Evolutionary conservation across 371 early-diverging fungal genomes (phyloP), one percentile per base, ranked within the genome.

Genomic region (Nematocida ausubeli): DNA sequence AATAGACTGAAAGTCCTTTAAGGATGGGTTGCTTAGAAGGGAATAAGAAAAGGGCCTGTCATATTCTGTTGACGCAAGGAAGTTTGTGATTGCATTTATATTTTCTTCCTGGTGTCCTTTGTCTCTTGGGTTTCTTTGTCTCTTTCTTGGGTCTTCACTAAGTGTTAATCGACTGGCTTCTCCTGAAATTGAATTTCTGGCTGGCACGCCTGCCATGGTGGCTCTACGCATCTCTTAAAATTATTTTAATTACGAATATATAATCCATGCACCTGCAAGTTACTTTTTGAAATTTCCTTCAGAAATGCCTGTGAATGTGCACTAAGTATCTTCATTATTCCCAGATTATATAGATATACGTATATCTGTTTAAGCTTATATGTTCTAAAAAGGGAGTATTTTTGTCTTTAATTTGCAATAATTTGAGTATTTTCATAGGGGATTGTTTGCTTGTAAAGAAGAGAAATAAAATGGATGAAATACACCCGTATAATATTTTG

Each of bases 1-100:
- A 14, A 94, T 90, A 55, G 85, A 87, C 79, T 91, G 91, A 84
- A 93, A 94, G 54, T 93, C 94, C 86, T 91, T 93, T 24, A 85
- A 86, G 3, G 91, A 87, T 16, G 93, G 92, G 19, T 88, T 87
- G 3, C 84, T 82, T 47, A 95, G 82, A 0, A 86, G 87, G 60
- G 89, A 90, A 12, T 85, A 84, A 0, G 89, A 87, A 34, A 90
- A 70, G 26, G 84, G 55, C n/a, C 89, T 87, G 12, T 89, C 89
- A 82, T 90, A 94, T 39, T 91, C 91, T 44, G 87, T 84, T 28
- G 89, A 83, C 2, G 87, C 86, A 49, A 95, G 88, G 84, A 90
- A 95, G 19, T 84, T 84, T 80, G 90, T 87, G 26, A 95, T 85
- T 35, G 69, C 70, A 16, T 87, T 83, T 40, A 90, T 88, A 55